Evolutionary conservation across 495 filamentous ascomycete species (phyloP).

Genomic region (Mytilinidion resinicola): DNA sequence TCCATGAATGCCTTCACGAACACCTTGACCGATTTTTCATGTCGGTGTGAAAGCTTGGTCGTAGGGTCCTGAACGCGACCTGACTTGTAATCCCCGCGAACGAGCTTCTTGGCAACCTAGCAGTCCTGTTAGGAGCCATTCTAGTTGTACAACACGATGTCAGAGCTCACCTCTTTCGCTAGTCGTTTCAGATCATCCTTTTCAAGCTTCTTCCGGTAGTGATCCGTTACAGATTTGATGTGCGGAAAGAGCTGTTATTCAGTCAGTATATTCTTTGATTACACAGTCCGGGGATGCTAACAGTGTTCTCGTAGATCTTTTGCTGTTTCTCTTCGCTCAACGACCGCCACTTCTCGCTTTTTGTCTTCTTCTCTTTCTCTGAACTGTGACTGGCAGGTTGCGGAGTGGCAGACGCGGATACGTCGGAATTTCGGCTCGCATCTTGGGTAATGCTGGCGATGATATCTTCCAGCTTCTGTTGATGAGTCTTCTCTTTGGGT

Average conservation of each 20-base stretch:
- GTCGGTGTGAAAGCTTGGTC: slow-evolving; percentile 64
- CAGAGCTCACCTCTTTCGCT: slow-evolving; percentile 62
- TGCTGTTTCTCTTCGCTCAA: slow-evolving; percentile 78
- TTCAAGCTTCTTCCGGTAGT: slow-evolving; percentile 75
- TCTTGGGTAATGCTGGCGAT: slow-evolving; percentile 74
- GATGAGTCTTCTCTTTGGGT: slow-evolving; percentile 59
- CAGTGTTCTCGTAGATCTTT: slow-evolving; percentile 88
- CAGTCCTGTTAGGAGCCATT: background rate
- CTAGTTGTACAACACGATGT: too few relatives aligned
- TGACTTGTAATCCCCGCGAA: slow-evolving; percentile 83
- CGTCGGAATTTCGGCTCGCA: slow-evolving; percentile 59
- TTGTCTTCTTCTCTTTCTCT: slow-evolving; percentile 59
- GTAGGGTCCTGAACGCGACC: slow-evolving; percentile 73
- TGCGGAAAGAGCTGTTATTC: slow-evolving; percentile 63
- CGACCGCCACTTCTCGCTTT: slow-evolving; percentile 81
- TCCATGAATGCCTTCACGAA: slow-evolving; percentile 81
- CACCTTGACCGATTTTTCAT: slow-evolving; percentile 72
- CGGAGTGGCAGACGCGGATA: slow-evolving; percentile 45
- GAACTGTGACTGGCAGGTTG: slow-evolving; percentile 42
- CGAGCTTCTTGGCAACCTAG: slow-evolving; percentile 72
- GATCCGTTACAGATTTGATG: slow-evolving; percentile 77
- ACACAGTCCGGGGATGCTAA: slow-evolving; percentile 37
- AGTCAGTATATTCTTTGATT: background rate
- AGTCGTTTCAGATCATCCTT: slow-evolving; percentile 84
- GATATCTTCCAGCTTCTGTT: slow-evolving; percentile 69